A percentile compares a stretch with the other conserved stretches of the same genome.
Conservation (phyloP, 495 filamentous ascomycete genomes). For the Umbilicaria muhlenbergii region DNA sequence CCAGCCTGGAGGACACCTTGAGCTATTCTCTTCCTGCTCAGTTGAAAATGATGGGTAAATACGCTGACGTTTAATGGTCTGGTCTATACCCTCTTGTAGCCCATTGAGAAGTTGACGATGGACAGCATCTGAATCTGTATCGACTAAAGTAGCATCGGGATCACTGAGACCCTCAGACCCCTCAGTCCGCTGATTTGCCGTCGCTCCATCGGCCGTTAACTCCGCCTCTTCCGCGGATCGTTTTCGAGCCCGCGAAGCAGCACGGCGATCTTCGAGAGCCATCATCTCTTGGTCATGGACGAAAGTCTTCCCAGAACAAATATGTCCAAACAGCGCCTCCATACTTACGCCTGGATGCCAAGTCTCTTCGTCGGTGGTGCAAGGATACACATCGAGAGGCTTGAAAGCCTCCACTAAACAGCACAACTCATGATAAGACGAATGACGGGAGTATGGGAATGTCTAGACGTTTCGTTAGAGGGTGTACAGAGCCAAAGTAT, state of each 20-base stretch:
- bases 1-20: too few relatives aligned
- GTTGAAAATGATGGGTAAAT: too few relatives aligned
- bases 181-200: constrained; percentile 1
- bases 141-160: not conserved
- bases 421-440: constrained; percentile 69
- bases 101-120: constrained; percentile 2
- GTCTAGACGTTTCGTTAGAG: constrained; percentile 14
- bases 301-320: constrained; percentile 46
- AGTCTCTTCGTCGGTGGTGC: constrained; percentile 48
- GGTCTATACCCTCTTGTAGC: not conserved
- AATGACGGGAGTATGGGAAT: constrained; percentile 86
- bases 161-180: not conserved
- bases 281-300: constrained; percentile 51
- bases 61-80: not conserved
- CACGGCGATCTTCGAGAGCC: constrained; percentile 10
- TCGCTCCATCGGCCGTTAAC: constrained; percentile 7
- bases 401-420: constrained; percentile 49
- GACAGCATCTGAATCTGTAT: not conserved
- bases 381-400: constrained; percentile 70
- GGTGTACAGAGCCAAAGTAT: not conserved
- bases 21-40: too few relatives aligned
- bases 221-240: constrained; percentile 14
- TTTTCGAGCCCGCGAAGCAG: constrained; percentile 13
- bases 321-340: constrained; percentile 48
- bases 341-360: constrained; percentile 55